phyloP scores from a whole-genome alignment of 345 rosid genomes.

The Salix caprea region DNA sequence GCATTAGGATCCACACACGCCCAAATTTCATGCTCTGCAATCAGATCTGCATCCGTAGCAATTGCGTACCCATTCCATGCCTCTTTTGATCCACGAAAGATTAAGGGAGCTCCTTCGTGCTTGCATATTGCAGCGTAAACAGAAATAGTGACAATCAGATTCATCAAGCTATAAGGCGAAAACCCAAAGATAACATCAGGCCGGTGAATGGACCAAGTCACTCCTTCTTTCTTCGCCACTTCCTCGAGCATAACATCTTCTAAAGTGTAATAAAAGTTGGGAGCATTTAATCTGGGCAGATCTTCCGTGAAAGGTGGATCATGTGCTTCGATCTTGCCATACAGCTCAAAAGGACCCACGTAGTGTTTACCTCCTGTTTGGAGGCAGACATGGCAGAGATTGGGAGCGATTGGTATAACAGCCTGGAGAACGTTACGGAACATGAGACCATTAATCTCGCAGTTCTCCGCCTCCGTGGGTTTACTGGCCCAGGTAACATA shows the following conservation, averaged over 20 bases:
- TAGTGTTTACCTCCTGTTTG: slow-evolving; percentile 80
- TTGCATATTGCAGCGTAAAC: slow-evolving; percentile 82
- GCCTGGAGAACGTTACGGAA: slow-evolving; percentile 63
- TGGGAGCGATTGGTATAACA: slow-evolving; percentile 60
- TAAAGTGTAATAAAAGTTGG: slow-evolving; percentile 55
- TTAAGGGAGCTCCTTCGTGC: slow-evolving; percentile 52
- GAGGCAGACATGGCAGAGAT: slow-evolving; percentile 75
- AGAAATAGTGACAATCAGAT: slow-evolving; percentile 55
- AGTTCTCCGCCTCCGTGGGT: slow-evolving; percentile 53
- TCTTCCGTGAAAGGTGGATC: slow-evolving; percentile 84
- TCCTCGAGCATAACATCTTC: slow-evolving; percentile 74
- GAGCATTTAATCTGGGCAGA: slow-evolving; percentile 51
- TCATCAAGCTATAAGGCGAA: slow-evolving; percentile 78
- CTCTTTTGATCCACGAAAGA: slow-evolving; percentile 58
- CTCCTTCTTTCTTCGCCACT: slow-evolving; percentile 41
- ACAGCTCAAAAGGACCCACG: slow-evolving; percentile 39
- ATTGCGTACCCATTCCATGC: slow-evolving; percentile 56
- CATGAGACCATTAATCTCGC: slow-evolving; percentile 62
- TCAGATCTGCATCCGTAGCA: slow-evolving; percentile 65
- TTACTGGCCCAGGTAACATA: slow-evolving; percentile 63
- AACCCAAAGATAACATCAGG: slow-evolving; percentile 64
- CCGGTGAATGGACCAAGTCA: slow-evolving; percentile 74
- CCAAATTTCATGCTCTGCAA: slow-evolving; percentile 92
- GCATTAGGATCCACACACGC: slow-evolving; percentile 67
- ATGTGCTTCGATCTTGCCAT: slow-evolving; percentile 25